Evolutionary conservation across 768 basidiomycete species (phyloP), one percentile per base, ranked within the genome.

Genomic region (Termitomyces sp.): DNA sequence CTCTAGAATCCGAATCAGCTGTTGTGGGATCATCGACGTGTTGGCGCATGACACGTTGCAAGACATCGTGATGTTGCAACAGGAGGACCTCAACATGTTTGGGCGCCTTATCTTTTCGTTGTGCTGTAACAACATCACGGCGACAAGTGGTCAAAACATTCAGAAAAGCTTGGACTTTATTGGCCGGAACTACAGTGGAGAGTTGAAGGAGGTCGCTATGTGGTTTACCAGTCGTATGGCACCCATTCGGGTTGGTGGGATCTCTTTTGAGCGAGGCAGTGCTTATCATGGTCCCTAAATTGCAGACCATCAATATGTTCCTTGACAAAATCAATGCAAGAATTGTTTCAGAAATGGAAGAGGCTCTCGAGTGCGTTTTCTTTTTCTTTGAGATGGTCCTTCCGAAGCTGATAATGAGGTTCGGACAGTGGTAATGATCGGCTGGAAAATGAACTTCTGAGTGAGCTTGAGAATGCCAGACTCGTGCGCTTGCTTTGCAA

Each of bases 401-500:
- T 20, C 18, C 9, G 35, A 35, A 5, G 33, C 53, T 30, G 30
- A 30, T 30, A 13, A 13, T 28, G 14, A 45, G 20, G 28, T 18
- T 59, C 47, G 45, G 7, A 53, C 64, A 96, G 94, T 59, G 86
- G 90, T 26, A 79, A 80, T 14, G 97, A 99, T 66, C 76, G 81
- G 33, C 74, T 98, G 18, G 94, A 98, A 69, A 77, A 80, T 16
- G 91, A 98, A 63, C 77, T 98, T 36, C 79, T 87, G 73, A 81
- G 87, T 42, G 96, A 98, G 69, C 78, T 98, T 22, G 97, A 98
- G 76, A 98, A 99, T 66, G 94, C 90, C 0, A 80, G 97, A 28
- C 77, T 98, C 10, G 90, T 98, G 32, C 80, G 97, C 49, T 72
- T 98, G 51, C 75, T 98, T 59, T 87, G 87, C 70, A 99, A 98